Evolutionary conservation across 1,139 yeast species (phyloP).

Genomic region (Zygoascus sp.): DNA sequence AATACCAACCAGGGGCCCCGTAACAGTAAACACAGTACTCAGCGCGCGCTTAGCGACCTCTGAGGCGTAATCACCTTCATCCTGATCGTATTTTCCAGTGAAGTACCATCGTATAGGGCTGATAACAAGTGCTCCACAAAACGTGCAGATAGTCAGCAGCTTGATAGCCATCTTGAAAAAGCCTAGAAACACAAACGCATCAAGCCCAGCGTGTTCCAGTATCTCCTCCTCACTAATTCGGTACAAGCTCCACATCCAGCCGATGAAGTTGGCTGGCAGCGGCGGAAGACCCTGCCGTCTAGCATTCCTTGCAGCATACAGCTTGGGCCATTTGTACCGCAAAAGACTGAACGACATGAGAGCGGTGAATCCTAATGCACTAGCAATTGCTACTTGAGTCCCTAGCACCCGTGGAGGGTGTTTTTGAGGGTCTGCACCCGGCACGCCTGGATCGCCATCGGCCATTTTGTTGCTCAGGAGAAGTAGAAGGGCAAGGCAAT

Average conservation of each 20-base stretch:
- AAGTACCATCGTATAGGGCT: conserved; percentile 70
- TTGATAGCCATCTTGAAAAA: conserved; percentile 76
- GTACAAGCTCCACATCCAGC: conserved; percentile 72
- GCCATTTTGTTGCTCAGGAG: not conserved
- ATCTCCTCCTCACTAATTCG: conserved; percentile 68
- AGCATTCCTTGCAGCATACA: conserved; percentile 57
- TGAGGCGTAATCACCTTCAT: conserved; percentile 13
- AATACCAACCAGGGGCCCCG: not conserved
- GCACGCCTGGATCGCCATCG: conserved; percentile 10
- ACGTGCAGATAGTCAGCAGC: conserved; percentile 51
- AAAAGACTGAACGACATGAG: conserved; percentile 59
- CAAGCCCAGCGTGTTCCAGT: conserved; percentile 85
- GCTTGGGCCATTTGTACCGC: conserved; percentile 61
- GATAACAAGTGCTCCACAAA: conserved; percentile 61
- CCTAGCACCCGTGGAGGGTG: conserved; percentile 25
- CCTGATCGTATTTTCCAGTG: conserved; percentile 63
- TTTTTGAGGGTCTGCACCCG: conserved; percentile 16
- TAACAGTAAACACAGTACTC: not conserved
- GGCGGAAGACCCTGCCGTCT: conserved; percentile 37
- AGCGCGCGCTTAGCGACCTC: not conserved
- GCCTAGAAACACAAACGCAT: conserved; percentile 70
- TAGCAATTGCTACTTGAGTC: conserved; percentile 47
- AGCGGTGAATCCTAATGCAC: conserved; percentile 59
- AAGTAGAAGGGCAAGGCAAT: not conserved
- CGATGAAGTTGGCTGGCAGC: conserved; percentile 52